These are phyloP conservation scores for Ogataea nakhonphanomensis DNA, from an alignment of 805 yeast genomes.

Conservation along the genomic window DNA sequence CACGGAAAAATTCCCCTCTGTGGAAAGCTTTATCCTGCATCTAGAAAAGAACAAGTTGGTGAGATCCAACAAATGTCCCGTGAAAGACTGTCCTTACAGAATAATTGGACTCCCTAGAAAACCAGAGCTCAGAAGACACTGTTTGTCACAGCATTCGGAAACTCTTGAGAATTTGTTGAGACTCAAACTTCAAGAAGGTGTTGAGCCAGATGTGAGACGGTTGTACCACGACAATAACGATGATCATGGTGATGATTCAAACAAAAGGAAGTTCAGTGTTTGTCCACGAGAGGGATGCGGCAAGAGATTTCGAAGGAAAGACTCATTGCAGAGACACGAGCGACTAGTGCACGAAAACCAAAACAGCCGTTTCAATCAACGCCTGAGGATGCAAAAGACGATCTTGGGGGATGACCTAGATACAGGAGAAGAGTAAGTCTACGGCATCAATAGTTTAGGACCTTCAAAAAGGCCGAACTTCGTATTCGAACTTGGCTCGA, in stretches of 20 bases:
- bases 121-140: constrained; percentile 48
- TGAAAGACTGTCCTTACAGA: constrained; percentile 45
- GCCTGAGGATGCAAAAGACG: constrained; percentile 24
- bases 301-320: constrained; percentile 48
- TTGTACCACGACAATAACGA: neutral
- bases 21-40: constrained; percentile 33
- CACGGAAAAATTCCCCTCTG: constrained; percentile 35
- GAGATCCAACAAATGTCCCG: constrained; percentile 45
- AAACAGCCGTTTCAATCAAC: constrained; percentile 38
- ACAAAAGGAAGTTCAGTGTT: constrained; percentile 13
- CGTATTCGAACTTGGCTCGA: too few relatives aligned
- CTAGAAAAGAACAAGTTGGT: constrained; percentile 39
- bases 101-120: constrained; percentile 46
- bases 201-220: constrained; percentile 2
- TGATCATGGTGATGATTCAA: constrained; percentile 1
- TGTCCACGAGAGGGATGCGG: constrained; percentile 37
- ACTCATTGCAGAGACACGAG: constrained; percentile 51
- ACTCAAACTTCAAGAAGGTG: constrained; percentile 6
- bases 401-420: constrained; percentile 18
- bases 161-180: constrained; percentile 13
- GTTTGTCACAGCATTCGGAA: constrained; percentile 42
- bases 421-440: neutral
- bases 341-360: constrained; percentile 48
- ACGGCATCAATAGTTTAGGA: too few relatives aligned
- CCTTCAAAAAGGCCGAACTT: too few relatives aligned